Conservation (phyloP, 2,329 filamentous ascomycete species). For the Colletotrichum salicis region DNA sequence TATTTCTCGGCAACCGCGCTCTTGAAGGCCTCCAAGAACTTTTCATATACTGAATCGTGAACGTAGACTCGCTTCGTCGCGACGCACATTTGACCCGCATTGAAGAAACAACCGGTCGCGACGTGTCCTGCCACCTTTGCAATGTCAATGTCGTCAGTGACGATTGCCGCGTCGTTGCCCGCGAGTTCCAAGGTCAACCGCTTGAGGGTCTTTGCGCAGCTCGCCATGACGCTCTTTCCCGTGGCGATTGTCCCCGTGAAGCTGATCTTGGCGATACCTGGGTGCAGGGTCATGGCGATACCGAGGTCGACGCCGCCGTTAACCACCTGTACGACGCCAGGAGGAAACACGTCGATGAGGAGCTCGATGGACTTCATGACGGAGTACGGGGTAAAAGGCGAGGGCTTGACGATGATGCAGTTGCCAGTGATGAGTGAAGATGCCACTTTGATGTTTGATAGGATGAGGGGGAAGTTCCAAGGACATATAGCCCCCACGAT, state of each 20-base stretch:
- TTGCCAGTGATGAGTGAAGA: slow-evolving; percentile 63
- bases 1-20: not conserved
- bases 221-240: slow-evolving; percentile 59
- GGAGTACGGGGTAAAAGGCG: slow-evolving; percentile 65
- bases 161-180: slow-evolving; percentile 65
- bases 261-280: slow-evolving; percentile 65
- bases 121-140: slow-evolving; percentile 52
- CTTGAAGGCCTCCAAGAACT: slow-evolving; percentile 57
- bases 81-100: slow-evolving; percentile 66
- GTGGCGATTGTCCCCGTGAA: slow-evolving; percentile 68
- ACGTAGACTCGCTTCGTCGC: slow-evolving; percentile 70
- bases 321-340: slow-evolving; percentile 66
- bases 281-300: slow-evolving; percentile 63
- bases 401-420: slow-evolving; percentile 61
- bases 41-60: slow-evolving; percentile 68
- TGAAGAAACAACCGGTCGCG: slow-evolving; percentile 61
- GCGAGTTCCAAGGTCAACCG: slow-evolving; percentile 64
- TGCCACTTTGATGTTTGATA: slow-evolving; percentile 61
- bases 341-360: slow-evolving; percentile 58
- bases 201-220: slow-evolving; percentile 62
- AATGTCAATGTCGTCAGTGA: slow-evolving; percentile 64
- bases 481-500: slow-evolving; percentile 66
- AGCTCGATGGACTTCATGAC: slow-evolving; percentile 64
- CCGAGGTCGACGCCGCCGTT: slow-evolving; percentile 66
- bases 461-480: slow-evolving; percentile 67